Conservation (phyloP, 2,329 filamentous ascomycete genomes). For the Orbilia javanica region DNA sequence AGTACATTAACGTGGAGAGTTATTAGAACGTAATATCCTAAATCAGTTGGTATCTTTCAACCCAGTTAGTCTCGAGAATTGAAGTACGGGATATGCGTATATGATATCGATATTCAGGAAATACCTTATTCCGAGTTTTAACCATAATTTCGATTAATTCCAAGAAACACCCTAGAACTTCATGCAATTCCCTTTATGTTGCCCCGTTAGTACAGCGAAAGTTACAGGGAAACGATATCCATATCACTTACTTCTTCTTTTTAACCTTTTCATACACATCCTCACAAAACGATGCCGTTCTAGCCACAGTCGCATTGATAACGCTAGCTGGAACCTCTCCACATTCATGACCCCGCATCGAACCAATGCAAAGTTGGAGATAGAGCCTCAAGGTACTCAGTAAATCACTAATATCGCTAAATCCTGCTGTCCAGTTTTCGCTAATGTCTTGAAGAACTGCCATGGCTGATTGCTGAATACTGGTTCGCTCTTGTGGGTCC, state of each 20-base stretch:
- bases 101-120: neutral
- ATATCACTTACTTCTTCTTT: slow-evolving; percentile 42
- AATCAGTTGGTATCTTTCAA: slow-evolving; percentile 37
- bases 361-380: slow-evolving; percentile 34
- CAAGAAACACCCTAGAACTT: slow-evolving; percentile 45
- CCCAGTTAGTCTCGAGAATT: neutral
- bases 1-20: slow-evolving; percentile 43
- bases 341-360: neutral
- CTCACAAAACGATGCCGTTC: slow-evolving; percentile 47
- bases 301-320: slow-evolving; percentile 53
- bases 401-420: slow-evolving; percentile 37
- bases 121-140: slow-evolving; percentile 37
- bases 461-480: slow-evolving; percentile 39
- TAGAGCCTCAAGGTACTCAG: slow-evolving; percentile 38
- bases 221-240: neutral
- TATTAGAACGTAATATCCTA: slow-evolving; percentile 52
- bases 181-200: slow-evolving; percentile 38
- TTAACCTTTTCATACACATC: slow-evolving; percentile 55
- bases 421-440: slow-evolving; percentile 53
- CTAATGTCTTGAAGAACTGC: slow-evolving; percentile 50
- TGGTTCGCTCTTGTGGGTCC: slow-evolving; percentile 8
- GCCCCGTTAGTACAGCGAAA: neutral
- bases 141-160: slow-evolving; percentile 51
- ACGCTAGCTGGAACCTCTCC: slow-evolving; percentile 25
- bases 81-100: neutral